A percentile compares a stretch with the other conserved stretches of the same genome.
Conservation (phyloP, 2,329 filamentous ascomycete species). For the Microdochium bolleyi region DNA sequence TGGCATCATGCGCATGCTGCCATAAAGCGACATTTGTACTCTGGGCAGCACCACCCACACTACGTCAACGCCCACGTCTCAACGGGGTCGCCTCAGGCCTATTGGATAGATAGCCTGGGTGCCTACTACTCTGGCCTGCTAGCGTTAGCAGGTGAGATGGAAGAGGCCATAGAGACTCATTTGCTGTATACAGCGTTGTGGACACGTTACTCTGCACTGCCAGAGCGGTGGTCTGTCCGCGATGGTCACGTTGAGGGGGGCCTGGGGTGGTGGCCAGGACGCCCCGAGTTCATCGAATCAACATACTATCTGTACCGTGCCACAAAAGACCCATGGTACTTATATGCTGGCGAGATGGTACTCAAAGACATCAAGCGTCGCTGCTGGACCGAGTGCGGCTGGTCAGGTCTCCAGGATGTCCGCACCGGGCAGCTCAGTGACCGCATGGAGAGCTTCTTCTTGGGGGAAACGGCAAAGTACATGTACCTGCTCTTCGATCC, state of each 20-base stretch:
- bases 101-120: constrained; percentile 93
- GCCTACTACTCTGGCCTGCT: constrained; percentile 92
- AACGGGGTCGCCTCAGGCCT: constrained; percentile 80
- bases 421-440: constrained; percentile 79
- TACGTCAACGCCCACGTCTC: constrained; percentile 85
- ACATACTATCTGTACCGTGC: constrained; percentile 94
- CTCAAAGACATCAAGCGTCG: constrained; percentile 78
- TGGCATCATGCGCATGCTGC: constrained; percentile 84
- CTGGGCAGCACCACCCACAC: constrained; percentile 77
- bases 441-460: constrained; percentile 97
- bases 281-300: constrained; percentile 95
- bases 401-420: constrained; percentile 83
- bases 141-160: constrained; percentile 76
- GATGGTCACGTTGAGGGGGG: constrained; percentile 79
- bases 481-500: constrained; percentile 85
- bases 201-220: constrained; percentile 89
- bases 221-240: constrained; percentile 86
- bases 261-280: constrained; percentile 88
- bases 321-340: constrained; percentile 91
- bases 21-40: constrained; percentile 88
- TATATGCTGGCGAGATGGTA: constrained; percentile 94
- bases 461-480: constrained; percentile 95
- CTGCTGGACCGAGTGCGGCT: constrained; percentile 87
- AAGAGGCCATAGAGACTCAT: constrained; percentile 86
- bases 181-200: constrained; percentile 87